Percentiles rank a stretch among this genome's conserved stretches.
Evolutionary conservation across 192 early-diverging fungal species (phyloP).

Genomic region (Gamsiella multidivaricata): DNA sequence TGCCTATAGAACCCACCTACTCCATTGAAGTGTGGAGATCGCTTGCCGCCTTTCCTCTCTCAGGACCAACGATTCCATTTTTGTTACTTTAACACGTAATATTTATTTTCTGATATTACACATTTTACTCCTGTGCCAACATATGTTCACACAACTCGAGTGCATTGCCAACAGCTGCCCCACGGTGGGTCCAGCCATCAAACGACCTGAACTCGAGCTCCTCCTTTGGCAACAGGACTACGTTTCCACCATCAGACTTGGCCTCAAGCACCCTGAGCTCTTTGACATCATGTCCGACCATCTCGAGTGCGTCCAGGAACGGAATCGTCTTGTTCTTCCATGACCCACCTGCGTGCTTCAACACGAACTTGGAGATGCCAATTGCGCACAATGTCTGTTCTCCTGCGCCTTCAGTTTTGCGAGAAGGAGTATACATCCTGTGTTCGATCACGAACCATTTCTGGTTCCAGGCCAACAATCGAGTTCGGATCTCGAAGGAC

Average conservation of each 20-base stretch:
- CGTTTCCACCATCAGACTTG: conserved; percentile 30
- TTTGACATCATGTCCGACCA: conserved; percentile 47
- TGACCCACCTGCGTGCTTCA: conserved; percentile 38
- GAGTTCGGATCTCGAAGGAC: conserved; percentile 57
- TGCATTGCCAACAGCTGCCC: conserved; percentile 45
- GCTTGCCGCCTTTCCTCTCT: too few relatives aligned
- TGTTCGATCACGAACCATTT: conserved; percentile 65
- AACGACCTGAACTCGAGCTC: conserved; percentile 49
- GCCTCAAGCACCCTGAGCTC: conserved; percentile 34
- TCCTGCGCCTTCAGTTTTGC: neutral
- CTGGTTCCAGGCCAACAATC: conserved; percentile 59
- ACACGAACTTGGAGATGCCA: conserved; percentile 52
- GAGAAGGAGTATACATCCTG: conserved; percentile 43
- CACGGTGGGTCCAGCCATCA: conserved; percentile 39
- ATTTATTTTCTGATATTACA: too few relatives aligned
- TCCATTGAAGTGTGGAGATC: too few relatives aligned
- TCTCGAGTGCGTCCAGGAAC: conserved; percentile 51
- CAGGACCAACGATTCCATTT: too few relatives aligned
- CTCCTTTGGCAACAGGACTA: conserved; percentile 49
- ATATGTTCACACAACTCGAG: conserved; percentile 44
- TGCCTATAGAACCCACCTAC: too few relatives aligned
- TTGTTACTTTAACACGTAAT: too few relatives aligned
- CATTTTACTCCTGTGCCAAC: conserved; percentile 28
- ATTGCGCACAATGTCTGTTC: conserved; percentile 33
- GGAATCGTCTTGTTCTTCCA: conserved; percentile 54